Evolutionary conservation across 441 rosid species (phyloP).

Genomic region (Isatis lusitanica): DNA sequence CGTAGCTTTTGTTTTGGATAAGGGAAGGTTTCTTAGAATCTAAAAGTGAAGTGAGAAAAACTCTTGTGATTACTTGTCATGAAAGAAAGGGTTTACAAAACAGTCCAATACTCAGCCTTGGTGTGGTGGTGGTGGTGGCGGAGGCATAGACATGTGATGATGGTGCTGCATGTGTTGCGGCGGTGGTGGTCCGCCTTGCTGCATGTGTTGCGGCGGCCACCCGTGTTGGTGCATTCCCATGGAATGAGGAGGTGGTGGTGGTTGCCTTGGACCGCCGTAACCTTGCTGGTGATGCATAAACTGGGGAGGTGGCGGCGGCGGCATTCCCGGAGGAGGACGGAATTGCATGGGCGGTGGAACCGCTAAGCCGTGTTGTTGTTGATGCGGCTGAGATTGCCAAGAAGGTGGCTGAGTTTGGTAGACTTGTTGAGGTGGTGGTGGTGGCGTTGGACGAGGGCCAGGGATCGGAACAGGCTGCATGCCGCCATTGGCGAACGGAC

Average conservation of each 20-base stretch:
- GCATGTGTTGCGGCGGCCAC: slow-evolving; percentile 73
- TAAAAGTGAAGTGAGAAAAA: slow-evolving; percentile 1
- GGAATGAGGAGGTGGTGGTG: slow-evolving; percentile 52
- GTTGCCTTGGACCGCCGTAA: slow-evolving; percentile 45
- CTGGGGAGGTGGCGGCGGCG: slow-evolving; percentile 66
- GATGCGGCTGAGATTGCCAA: slow-evolving; percentile 70
- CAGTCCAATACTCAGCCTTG: slow-evolving; percentile 28
- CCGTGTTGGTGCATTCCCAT: slow-evolving; percentile 66
- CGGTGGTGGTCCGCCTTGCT: slow-evolving; percentile 57
- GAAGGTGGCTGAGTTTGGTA: slow-evolving; percentile 70
- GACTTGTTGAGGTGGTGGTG: slow-evolving; percentile 76
- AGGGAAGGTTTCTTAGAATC: background rate
- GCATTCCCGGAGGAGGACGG: slow-evolving; percentile 66
- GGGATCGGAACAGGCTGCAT: slow-evolving; percentile 54
- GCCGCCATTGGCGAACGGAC: slow-evolving; percentile 62
- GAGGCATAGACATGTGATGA: slow-evolving; percentile 68
- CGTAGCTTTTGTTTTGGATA: slow-evolving; percentile 10
- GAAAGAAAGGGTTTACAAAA: slow-evolving; percentile 28
- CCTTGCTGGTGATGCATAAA: slow-evolving; percentile 33
- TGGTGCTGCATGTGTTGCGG: slow-evolving; percentile 36
- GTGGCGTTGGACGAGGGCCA: slow-evolving; percentile 67
- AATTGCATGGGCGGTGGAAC: slow-evolving; percentile 68
- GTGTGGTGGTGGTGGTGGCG: slow-evolving; percentile 56
- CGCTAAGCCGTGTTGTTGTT: slow-evolving; percentile 52
- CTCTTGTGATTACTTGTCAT: slow-evolving; percentile 13